Percentiles rank a stretch among this genome's conserved stretches.
phyloP scores from a whole-genome alignment of 352 stramenopile species.

The Hyaloperonospora arabidopsidis region DNA sequence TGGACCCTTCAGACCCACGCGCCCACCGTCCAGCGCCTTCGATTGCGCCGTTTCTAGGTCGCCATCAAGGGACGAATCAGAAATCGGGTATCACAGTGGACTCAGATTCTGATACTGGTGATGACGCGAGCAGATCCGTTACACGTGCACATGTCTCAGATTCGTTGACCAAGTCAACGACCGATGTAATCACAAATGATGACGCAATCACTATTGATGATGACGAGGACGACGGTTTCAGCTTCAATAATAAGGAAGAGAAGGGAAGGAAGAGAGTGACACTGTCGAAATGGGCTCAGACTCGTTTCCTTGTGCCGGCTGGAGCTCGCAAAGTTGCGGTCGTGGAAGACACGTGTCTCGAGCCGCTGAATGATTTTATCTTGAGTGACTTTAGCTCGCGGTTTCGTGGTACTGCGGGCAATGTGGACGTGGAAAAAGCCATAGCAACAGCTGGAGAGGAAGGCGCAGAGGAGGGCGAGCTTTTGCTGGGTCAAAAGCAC shows the following conservation, averaged over 20 bases:
- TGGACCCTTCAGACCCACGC: constrained; percentile 72
- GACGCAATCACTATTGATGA: constrained; percentile 20
- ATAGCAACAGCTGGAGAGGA: constrained; percentile 29
- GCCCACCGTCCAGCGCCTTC: constrained; percentile 37
- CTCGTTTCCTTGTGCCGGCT: constrained; percentile 55
- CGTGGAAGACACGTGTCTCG: constrained; percentile 54
- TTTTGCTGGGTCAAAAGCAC: constrained; percentile 18
- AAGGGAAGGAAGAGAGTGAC: constrained; percentile 23
- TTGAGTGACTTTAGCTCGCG: constrained; percentile 72
- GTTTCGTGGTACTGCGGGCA: constrained; percentile 43
- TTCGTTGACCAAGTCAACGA: no score
- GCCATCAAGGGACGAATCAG: constrained; percentile 20
- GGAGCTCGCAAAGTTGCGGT: constrained; percentile 45
- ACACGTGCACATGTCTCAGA: no score
- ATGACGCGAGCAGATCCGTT: no score
- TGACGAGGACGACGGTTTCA: constrained; percentile 3
- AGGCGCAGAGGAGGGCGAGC: constrained; percentile 18
- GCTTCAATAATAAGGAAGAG: not conserved
- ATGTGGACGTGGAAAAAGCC: constrained; percentile 45
- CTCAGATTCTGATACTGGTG: constrained; percentile 29
- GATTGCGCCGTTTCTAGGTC: constrained; percentile 27
- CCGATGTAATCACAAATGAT: no score
- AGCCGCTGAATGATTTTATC: constrained; percentile 82
- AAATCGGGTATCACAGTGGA: constrained; percentile 19
- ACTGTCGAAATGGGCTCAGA: constrained; percentile 64